A percentile compares a stretch with the other conserved stretches of the same genome.
phyloP scores from a whole-genome alignment of 192 early-diverging fungal species.

The Coemansia nantahalensis region DNA sequence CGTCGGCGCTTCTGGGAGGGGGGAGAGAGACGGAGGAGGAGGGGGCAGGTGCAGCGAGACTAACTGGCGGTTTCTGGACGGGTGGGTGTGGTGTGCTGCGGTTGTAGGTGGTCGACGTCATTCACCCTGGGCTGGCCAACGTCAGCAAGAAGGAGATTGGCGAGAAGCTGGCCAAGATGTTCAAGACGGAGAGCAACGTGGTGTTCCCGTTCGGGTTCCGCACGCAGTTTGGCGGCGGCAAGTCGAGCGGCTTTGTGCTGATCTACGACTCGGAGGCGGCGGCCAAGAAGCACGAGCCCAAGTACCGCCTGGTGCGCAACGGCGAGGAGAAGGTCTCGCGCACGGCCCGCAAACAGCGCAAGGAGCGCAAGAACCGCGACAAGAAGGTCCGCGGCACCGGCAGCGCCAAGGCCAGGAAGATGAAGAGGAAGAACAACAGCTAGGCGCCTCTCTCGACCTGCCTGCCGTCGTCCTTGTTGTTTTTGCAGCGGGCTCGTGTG shows the following conservation, averaged over 20 bases:
- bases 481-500: too few relatives aligned
- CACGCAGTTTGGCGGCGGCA: constrained; percentile 96
- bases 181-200: constrained; percentile 86
- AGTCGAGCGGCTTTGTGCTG: constrained; percentile 91
- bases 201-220: constrained; percentile 95
- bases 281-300: constrained; percentile 99
- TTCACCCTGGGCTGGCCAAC: constrained; percentile 93
- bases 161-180: constrained; percentile 92
- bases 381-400: constrained; percentile 99
- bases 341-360: constrained; percentile 94
- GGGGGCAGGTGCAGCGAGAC: too few relatives aligned
- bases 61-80: too few relatives aligned
- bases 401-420: constrained; percentile 73
- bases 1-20: too few relatives aligned
- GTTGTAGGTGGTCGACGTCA: constrained; percentile 77
- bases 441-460: too few relatives aligned
- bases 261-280: constrained; percentile 94
- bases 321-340: constrained; percentile 64
- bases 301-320: constrained; percentile 87
- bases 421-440: constrained; percentile 13
- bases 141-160: constrained; percentile 90
- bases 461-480: too few relatives aligned
- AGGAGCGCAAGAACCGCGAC: constrained; percentile 97
- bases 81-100: too few relatives aligned
- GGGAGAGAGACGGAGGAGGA: too few relatives aligned